A percentile compares a stretch with the other conserved stretches of the same genome.
Evolutionary conservation across 1,139 yeast species (phyloP).

Genomic region (Geotrichum restrictum): DNA sequence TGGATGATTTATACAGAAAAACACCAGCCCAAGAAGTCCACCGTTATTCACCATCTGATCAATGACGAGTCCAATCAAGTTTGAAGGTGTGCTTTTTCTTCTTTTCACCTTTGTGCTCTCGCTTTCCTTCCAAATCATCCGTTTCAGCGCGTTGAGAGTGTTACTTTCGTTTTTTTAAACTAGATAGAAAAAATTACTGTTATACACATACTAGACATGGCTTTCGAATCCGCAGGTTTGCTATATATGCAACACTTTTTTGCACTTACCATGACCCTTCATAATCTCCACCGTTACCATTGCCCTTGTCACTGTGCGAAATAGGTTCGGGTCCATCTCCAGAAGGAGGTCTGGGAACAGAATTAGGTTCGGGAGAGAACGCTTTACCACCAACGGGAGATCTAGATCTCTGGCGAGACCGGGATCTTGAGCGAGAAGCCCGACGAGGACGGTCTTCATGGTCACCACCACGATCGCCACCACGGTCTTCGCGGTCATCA

Average conservation of each 20-base stretch:
- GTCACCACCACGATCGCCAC: neutral
- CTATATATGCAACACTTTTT: too few species aligned
- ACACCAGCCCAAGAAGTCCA: slow-evolving; percentile 9
- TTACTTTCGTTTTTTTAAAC: too few species aligned
- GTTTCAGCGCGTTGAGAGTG: too few species aligned
- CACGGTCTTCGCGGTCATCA: slow-evolving; percentile 7
- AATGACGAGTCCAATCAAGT: too few species aligned
- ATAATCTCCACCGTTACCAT: slow-evolving; percentile 1
- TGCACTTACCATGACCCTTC: slow-evolving; percentile 16
- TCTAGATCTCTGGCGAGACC: slow-evolving; percentile 16
- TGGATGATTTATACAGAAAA: slow-evolving; percentile 26
- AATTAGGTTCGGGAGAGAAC: slow-evolving; percentile 10
- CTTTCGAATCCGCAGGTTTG: too few species aligned
- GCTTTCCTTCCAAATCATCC: too few species aligned
- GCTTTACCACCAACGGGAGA: slow-evolving; percentile 4
- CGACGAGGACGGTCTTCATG: slow-evolving; percentile 22
- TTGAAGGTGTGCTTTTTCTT: too few species aligned
- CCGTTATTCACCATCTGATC: neutral
- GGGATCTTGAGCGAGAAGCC: slow-evolving; percentile 15
- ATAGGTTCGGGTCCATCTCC: slow-evolving; percentile 1
- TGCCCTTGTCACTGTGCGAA: neutral
- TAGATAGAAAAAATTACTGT: too few species aligned
- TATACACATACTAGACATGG: too few species aligned
- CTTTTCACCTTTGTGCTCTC: too few species aligned
- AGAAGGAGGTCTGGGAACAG: slow-evolving; percentile 2